A percentile compares a stretch with the other conserved stretches of the same genome.
Evolutionary conservation across 1,284 basidiomycete genomes (phyloP).

Genomic region (Naganishia cerealis): DNA sequence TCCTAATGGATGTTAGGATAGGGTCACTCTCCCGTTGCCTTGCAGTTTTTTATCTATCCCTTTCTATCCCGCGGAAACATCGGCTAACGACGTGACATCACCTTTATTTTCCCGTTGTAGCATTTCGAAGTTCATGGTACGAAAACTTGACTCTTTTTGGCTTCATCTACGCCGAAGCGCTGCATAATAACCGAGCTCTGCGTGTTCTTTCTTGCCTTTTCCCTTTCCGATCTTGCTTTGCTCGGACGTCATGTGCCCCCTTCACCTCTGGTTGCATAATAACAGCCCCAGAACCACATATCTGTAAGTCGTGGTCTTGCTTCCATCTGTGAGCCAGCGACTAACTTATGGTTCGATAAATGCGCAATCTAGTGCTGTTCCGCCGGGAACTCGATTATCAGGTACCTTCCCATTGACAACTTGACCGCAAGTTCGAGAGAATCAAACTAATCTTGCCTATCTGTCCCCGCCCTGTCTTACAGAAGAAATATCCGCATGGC

Average conservation of each 20-base stretch:
- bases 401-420: slow-evolving; percentile 32
- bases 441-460: background rate
- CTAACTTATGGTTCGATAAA: background rate
- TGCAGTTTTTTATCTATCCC: background rate
- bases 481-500: slow-evolving; percentile 34
- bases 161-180: too few species aligned
- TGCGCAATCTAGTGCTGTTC: slow-evolving; percentile 52
- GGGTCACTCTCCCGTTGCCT: too few species aligned
- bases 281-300: slow-evolving; percentile 50
- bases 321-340: background rate
- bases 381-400: slow-evolving; percentile 55
- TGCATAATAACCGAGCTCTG: too few species aligned
- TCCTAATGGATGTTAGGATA: too few species aligned
- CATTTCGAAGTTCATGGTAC: slow-evolving; percentile 57
- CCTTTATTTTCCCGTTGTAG: slow-evolving; percentile 46
- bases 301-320: slow-evolving; percentile 39
- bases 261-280: slow-evolving; percentile 15
- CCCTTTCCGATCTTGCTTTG: too few species aligned
- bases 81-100: background rate
- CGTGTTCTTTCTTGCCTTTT: too few species aligned
- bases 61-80: background rate
- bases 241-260: background rate
- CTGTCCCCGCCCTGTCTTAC: background rate
- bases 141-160: background rate
- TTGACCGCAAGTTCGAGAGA: background rate